Percentiles rank a stretch among this genome's conserved stretches.
These are phyloP conservation scores for Diutina sp. DNA, from an alignment of 1,139 yeast genomes.

Conservation along the genomic window DNA sequence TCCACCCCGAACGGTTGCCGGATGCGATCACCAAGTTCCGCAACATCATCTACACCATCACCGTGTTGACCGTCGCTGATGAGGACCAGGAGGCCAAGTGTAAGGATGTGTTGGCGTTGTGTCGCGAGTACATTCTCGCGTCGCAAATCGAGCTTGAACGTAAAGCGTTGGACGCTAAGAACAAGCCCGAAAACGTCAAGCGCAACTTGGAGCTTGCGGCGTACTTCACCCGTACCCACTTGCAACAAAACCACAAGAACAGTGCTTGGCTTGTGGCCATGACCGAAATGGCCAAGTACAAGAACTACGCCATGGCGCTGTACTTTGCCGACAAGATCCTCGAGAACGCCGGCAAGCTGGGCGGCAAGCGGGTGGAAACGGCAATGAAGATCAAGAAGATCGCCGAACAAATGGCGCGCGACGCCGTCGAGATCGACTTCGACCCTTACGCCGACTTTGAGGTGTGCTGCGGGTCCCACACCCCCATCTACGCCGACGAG, in stretches of 20 bases:
- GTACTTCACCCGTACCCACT: constrained; percentile 76
- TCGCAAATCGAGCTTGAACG: constrained; percentile 82
- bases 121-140: constrained; percentile 88
- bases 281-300: constrained; percentile 80
- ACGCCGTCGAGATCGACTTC: constrained; percentile 81
- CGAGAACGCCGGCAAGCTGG: constrained; percentile 35
- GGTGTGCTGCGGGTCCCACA: constrained; percentile 74
- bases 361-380: constrained; percentile 77
- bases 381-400: constrained; percentile 72
- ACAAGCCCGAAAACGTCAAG: constrained; percentile 45
- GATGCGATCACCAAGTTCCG: constrained; percentile 75
- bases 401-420: constrained; percentile 71
- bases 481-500: constrained; percentile 78
- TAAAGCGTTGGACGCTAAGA: constrained; percentile 45
- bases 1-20: constrained; percentile 73
- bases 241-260: constrained; percentile 72
- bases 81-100: constrained; percentile 72
- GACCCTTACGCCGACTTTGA: constrained; percentile 89
- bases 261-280: constrained; percentile 92
- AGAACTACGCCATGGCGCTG: constrained; percentile 81
- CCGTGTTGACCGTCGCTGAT: constrained; percentile 58
- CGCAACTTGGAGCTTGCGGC: constrained; percentile 92
- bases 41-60: constrained; percentile 61
- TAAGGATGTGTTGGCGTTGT: constrained; percentile 53
- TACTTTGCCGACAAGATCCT: constrained; percentile 81